phyloP scores from a whole-genome alignment of 257 asterid species.

The Gentiana dahurica region DNA sequence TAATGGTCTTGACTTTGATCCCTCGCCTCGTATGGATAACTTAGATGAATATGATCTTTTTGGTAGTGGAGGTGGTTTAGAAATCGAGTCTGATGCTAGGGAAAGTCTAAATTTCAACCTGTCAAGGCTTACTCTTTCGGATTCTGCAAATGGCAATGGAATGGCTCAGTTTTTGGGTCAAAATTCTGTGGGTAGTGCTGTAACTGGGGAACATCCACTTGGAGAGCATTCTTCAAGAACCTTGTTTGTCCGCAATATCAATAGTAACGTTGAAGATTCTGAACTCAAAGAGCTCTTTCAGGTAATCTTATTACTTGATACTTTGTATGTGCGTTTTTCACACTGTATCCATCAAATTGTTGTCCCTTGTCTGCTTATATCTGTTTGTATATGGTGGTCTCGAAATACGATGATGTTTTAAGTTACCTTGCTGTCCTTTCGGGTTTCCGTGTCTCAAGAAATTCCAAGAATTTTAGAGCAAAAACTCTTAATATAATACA shows the following conservation, averaged over 20 bases:
- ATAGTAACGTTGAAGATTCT: slow-evolving; percentile 59
- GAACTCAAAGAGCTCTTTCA: slow-evolving; percentile 57
- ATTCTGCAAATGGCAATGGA: slow-evolving; percentile 25
- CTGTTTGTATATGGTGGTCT: too few relatives aligned
- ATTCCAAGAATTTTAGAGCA: too few relatives aligned
- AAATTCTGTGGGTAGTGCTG: slow-evolving; percentile 25
- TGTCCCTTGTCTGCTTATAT: background rate
- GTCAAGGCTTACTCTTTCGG: slow-evolving; percentile 26
- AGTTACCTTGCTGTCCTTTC: too few relatives aligned
- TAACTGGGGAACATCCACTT: slow-evolving; percentile 61
- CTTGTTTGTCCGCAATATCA: slow-evolving; percentile 63
- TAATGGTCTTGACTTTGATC: slow-evolving; percentile 32
- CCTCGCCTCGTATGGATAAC: slow-evolving; percentile 34
- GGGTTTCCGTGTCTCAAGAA: too few relatives aligned
- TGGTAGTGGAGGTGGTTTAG: slow-evolving; percentile 68
- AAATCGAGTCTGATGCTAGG: slow-evolving; percentile 43
- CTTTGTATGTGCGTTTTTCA: too few relatives aligned
- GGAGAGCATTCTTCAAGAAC: slow-evolving; percentile 90
- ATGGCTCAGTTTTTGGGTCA: slow-evolving; percentile 23
- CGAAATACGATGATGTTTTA: too few relatives aligned
- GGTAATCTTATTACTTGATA: slow-evolving; percentile 24
- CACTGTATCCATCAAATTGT: too few relatives aligned
- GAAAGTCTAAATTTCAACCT: slow-evolving; percentile 24
- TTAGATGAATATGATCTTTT: slow-evolving; percentile 47
- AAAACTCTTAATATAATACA: too few relatives aligned